Conservation (phyloP, 2,329 filamentous ascomycete genomes). For the Penicillium sp. region DNA sequence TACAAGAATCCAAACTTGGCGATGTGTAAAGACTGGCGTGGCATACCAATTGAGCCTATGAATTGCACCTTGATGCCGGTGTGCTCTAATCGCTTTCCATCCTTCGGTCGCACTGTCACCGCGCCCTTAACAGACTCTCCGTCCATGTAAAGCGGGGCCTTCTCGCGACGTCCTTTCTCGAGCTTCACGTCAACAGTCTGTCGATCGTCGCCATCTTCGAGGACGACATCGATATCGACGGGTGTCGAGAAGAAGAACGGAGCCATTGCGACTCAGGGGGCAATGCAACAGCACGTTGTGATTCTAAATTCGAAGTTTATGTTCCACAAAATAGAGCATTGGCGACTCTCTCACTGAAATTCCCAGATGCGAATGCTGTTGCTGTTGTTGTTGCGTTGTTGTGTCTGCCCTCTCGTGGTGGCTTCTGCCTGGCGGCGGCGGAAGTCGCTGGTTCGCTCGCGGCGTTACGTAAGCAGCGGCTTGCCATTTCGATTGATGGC, state of each 20-base stretch:
- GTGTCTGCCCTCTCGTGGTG: neutral
- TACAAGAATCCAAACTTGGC: neutral
- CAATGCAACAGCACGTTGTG: neutral
- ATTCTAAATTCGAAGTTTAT: neutral
- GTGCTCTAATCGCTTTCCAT: constrained; percentile 96
- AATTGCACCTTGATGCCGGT: constrained; percentile 99
- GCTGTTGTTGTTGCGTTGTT: constrained; percentile 1
- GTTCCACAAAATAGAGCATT: neutral
- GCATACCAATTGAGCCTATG: constrained; percentile 89
- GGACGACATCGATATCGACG: constrained; percentile 97
- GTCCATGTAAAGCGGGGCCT: constrained; percentile 94
- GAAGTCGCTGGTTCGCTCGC: neutral
- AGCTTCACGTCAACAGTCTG: constrained; percentile 96
- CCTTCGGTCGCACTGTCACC: constrained; percentile 92
- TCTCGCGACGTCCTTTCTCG: constrained; percentile 95
- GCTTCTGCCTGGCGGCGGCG: neutral
- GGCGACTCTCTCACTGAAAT: neutral
- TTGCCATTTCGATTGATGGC: neutral
- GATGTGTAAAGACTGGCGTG: constrained; percentile 1
- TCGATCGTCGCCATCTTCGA: constrained; percentile 90
- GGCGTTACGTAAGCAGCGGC: constrained; percentile 3
- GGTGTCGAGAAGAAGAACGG: constrained; percentile 99
- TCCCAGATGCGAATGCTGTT: neutral
- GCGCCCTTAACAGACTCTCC: constrained; percentile 97
- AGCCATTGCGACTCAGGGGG: constrained; percentile 61